Base-by-base conservation (phyloP, 1,284 basidiomycete genomes). In the Somion occarium region DNA sequence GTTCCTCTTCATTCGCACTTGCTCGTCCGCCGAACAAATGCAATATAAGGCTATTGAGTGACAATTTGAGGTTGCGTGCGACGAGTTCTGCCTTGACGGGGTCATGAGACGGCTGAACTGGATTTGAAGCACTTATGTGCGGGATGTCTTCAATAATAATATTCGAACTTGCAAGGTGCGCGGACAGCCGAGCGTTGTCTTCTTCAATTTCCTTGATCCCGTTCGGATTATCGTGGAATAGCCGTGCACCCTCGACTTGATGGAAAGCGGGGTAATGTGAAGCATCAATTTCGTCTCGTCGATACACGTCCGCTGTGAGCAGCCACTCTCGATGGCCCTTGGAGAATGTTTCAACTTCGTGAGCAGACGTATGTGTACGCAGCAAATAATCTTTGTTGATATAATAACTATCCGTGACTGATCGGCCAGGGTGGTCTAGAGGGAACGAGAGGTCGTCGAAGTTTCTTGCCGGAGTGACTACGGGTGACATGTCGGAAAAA, bases 221-320 rank as follows among this genome's bases (percentile, higher is more conserved):
- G 2, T 68, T 61, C 44, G 74, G 56, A 58, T 79, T 74, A 49
- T 78, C 72, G 43, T 74, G 70, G 59, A 90, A 94, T 46, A 98
- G 83, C 41, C 85, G 77, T 19, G 95, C 93, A 26, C 96, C 97
- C 69, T 99, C 97, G 74, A 98, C 93, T 71, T 99, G 97, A 71
- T 99, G 97, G 68, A 99, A 99, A 42, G 98, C 90, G 18, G 97
- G 97, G 69, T 98, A 98, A 69, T 99, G 97, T 9, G 88, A 91
- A 19, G 83, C 80, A 72, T 99, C 97, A 58, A 99, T 99, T 71
- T 99, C 97, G 79, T 99, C 97, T 58, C 97, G 83, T 41, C 97
- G 76, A 71, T 98, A 99, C 44, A 99, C 97, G 73, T 99, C 97
- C n/a, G 97, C 95, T 1, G 94, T 91, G 46, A 99, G 77, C 27